Evolutionary conservation across 176 grass and related monocot genomes (phyloP).

Genomic region (Rhynchospora tenuis): DNA sequence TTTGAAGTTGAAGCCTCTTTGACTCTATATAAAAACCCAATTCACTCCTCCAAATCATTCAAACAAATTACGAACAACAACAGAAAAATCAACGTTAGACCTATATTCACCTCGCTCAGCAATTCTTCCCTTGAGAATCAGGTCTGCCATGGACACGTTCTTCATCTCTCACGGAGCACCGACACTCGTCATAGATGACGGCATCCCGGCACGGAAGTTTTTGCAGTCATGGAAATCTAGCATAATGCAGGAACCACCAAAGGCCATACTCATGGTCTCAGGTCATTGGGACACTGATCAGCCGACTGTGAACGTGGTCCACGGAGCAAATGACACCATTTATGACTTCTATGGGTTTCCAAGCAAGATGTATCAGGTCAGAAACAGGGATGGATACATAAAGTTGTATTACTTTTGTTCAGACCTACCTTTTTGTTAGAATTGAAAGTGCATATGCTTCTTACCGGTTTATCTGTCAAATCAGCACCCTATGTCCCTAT

Average conservation of each 20-base stretch:
- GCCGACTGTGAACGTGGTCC: constrained; percentile 45
- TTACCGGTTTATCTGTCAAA: not conserved
- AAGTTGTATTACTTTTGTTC: not conserved
- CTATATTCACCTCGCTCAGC: not conserved
- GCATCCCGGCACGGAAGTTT: constrained; percentile 8
- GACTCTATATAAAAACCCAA: not conserved
- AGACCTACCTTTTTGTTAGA: not conserved
- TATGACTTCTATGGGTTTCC: constrained; percentile 71
- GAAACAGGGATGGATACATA: not conserved
- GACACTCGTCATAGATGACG: constrained; percentile 24
- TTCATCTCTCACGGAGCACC: constrained; percentile 31
- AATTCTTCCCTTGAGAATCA: not conserved
- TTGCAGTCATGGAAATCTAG: constrained; percentile 22
- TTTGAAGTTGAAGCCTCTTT: not conserved
- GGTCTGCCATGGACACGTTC: constrained; percentile 33
- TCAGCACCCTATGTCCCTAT: not conserved
- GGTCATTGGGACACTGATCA: constrained; percentile 67
- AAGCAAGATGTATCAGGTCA: constrained; percentile 66
- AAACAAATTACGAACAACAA: not conserved
- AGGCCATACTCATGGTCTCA: constrained; percentile 68
- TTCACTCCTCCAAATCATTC: not conserved
- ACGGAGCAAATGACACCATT: constrained; percentile 52
- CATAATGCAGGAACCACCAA: constrained; percentile 25
- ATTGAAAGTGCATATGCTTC: not conserved
- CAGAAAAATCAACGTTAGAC: not conserved